phyloP scores from a whole-genome alignment of 139 green algal genomes.

The Micractinium conductrix region DNA sequence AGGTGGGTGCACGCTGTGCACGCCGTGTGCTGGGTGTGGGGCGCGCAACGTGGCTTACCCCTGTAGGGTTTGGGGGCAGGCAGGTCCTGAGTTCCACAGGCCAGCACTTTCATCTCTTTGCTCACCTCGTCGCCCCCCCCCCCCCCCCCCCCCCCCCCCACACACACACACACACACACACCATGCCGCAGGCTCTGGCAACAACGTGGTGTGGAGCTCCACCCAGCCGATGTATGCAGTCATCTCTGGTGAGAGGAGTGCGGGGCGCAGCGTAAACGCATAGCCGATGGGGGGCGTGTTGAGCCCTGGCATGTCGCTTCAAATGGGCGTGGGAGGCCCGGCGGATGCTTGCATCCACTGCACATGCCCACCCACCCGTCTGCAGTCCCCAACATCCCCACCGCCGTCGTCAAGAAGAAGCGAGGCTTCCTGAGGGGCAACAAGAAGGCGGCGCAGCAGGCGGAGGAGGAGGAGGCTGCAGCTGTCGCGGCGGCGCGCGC shows the following conservation, averaged over 20 bases:
- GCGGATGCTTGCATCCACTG: too few relatives aligned
- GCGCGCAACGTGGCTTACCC: neutral
- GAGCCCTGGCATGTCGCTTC: too few relatives aligned
- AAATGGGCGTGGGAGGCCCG: too few relatives aligned
- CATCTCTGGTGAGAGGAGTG: conserved; percentile 11
- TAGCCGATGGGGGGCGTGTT: too few relatives aligned
- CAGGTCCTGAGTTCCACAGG: neutral
- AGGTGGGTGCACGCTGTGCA: neutral
- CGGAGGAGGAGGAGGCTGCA: conserved; percentile 30
- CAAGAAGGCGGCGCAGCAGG: neutral
- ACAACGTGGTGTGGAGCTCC: conserved; percentile 38
- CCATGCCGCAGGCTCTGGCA: conserved; percentile 43
- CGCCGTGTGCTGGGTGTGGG: neutral
- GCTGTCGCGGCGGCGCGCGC: neutral
- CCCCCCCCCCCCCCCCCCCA: neutral
- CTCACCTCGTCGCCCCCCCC: neutral
- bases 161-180: too few relatives aligned
- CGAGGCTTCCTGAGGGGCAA: conserved; percentile 28
- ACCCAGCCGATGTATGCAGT: conserved; percentile 44
- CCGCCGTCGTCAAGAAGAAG: conserved; percentile 10
- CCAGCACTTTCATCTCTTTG: neutral
- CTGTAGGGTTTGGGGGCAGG: neutral
- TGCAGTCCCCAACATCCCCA: conserved; percentile 39
- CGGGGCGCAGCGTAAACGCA: neutral
- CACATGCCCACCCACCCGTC: neutral